Evolutionary conservation across 768 basidiomycete species (phyloP).

Genomic region (Hericium erinaceus): DNA sequence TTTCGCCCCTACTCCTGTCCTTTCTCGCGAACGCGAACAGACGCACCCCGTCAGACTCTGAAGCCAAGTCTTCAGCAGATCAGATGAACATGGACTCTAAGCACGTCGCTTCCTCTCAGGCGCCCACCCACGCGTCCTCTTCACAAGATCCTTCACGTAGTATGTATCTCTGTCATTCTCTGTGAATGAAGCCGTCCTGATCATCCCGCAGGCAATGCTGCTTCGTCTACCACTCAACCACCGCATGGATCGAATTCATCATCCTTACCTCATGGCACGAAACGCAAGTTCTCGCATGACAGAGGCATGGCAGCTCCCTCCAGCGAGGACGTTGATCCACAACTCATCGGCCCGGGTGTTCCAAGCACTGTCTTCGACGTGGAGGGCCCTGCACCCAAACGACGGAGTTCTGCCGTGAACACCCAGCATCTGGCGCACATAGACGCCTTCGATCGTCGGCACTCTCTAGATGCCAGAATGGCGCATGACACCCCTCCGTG

Average conservation of each 20-base stretch:
- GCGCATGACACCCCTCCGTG: conserved; percentile 30
- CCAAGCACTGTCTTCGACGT: conserved; percentile 47
- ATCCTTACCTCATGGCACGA: conserved; percentile 47
- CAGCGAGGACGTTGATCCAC: conserved; percentile 57
- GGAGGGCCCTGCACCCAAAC: conserved; percentile 68
- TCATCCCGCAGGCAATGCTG: conserved; percentile 38
- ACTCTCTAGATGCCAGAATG: conserved; percentile 60
- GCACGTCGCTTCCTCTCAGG: not conserved
- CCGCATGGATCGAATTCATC: conserved; percentile 13
- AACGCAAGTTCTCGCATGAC: conserved; percentile 79
- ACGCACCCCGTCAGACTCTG: conserved; percentile 8
- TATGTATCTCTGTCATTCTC: not conserved
- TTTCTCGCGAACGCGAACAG: conserved; percentile 1
- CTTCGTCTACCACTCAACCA: conserved; percentile 44
- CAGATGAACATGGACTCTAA: not conserved
- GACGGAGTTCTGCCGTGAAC: conserved; percentile 78
- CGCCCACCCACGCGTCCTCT: not conserved
- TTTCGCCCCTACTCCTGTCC: not conserved
- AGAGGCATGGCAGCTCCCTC: conserved; percentile 39
- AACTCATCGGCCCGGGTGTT: conserved; percentile 59
- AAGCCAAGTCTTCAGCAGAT: not conserved
- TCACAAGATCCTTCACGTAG: not conserved
- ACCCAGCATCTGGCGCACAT: conserved; percentile 67
- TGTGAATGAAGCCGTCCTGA: not conserved
- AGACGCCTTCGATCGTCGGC: conserved; percentile 68